phyloP scores from a whole-genome alignment of 768 basidiomycete genomes.

The Mycena sanguinolenta region DNA sequence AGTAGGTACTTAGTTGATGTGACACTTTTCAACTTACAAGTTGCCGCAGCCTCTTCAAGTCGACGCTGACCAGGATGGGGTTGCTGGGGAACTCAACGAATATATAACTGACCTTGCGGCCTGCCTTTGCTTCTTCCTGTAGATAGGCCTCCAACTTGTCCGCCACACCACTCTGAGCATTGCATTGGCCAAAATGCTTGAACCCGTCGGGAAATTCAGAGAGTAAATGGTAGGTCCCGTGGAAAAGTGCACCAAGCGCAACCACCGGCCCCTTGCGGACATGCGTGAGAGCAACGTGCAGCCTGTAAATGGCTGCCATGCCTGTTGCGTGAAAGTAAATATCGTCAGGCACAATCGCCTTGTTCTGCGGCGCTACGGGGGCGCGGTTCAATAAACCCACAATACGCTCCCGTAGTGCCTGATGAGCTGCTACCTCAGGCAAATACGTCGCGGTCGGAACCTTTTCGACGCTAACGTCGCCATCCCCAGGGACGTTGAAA shows the following conservation, averaged over 20 bases:
- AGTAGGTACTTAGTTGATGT: neutral
- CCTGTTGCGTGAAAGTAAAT: constrained; percentile 1
- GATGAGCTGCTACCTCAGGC: neutral
- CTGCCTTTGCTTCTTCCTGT: neutral
- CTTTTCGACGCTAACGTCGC: neutral
- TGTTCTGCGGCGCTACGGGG: neutral
- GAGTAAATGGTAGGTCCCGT: neutral
- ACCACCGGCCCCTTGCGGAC: constrained; percentile 2
- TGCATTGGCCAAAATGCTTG: constrained; percentile 7
- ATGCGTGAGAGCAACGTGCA: neutral
- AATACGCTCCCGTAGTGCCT: neutral
- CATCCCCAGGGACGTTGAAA: too few relatives aligned
- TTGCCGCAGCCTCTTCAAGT: constrained; percentile 2
- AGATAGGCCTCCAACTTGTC: constrained; percentile 7
- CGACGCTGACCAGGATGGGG: neutral
- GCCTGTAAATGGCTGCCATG: neutral
- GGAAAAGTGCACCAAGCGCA: neutral
- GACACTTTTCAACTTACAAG: constrained; percentile 44
- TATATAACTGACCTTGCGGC: neutral
- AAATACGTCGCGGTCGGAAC: constrained; percentile 1
- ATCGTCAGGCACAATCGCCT: neutral
- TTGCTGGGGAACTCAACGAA: constrained; percentile 57
- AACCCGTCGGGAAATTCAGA: neutral
- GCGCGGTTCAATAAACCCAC: constrained; percentile 2
- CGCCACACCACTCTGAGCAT: constrained; percentile 8